Evolutionary conservation across 2,329 filamentous ascomycete genomes (phyloP), one percentile per base, ranked within the genome.

Genomic region (Trichothecium roseum): DNA sequence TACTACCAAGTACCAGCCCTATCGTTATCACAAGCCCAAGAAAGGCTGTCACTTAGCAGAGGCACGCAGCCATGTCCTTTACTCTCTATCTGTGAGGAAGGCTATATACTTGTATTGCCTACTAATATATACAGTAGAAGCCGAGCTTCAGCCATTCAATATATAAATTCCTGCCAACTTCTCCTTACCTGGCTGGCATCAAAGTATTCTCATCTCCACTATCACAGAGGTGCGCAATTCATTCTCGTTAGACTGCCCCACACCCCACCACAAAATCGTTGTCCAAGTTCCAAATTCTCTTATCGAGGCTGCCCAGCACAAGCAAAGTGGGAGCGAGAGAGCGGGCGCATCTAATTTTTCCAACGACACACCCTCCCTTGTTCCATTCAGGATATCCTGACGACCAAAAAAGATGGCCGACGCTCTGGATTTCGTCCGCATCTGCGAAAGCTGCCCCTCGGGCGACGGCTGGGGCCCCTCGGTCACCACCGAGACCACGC

Each of bases 391-490:
- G 28, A 17, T 36, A 38, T 12, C 37, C 34, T 33, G 36, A 36
- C 28, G 42, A 37, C 32, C 37, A 40, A 30, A 42, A 43, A 59
- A 47, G 32, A 66, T 76, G 52, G 59, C 68, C 48, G 66, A 73
- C 51, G 73, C 73, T 38, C 68, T 80, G 50, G 60, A 65, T 49
- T 65, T 60, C 46, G 63, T 74, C 46, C 71, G 78, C 50, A 72
- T 87, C 45, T 81, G 85, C 56, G 67, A 79, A 54, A 71, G 75
- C 53, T 75, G 86, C 54, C 82, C 81, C 43, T 68, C 80, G 37
- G 79, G 81, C 55, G 81, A 85, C 52, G 75, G 79, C 61, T 98
- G 91, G 91, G 91, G 91, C 41, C 89, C 89, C 36, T 62, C 83
- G 42, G 76, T 82, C 48, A 82, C 87, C 41, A 77, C 68, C 51